Evolutionary conservation across 345 rosid genomes (phyloP).

Genomic region (Lumnitzera littorea): DNA sequence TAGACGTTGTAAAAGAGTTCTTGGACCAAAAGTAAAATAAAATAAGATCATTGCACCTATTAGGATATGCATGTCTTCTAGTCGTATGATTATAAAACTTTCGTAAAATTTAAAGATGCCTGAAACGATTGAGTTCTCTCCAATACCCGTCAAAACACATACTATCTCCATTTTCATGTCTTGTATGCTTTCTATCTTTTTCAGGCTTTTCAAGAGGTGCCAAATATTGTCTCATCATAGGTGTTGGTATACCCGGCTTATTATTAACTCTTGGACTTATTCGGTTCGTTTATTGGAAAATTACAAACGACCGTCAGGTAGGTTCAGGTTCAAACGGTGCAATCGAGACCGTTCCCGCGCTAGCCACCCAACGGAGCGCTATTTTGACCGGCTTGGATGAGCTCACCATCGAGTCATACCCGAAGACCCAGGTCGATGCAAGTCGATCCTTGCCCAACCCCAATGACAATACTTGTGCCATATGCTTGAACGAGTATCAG

Average conservation of each 20-base stretch:
- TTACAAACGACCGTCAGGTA: neutral
- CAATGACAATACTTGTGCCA: constrained; percentile 11
- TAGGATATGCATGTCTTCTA: too few relatives aligned
- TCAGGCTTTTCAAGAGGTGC: constrained; percentile 17
- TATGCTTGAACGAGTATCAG: constrained; percentile 18
- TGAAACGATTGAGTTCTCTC: too few relatives aligned
- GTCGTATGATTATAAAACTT: too few relatives aligned
- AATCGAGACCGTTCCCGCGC: neutral
- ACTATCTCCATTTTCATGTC: neutral
- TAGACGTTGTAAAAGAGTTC: too few relatives aligned
- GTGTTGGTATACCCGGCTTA: constrained; percentile 12
- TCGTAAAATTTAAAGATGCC: too few relatives aligned
- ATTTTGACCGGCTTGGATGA: constrained; percentile 7
- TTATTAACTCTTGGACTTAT: constrained; percentile 11
- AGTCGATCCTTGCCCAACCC: constrained; percentile 12
- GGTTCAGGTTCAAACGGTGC: neutral
- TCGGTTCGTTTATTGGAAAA: constrained; percentile 4
- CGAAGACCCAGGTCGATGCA: constrained; percentile 11
- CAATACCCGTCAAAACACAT: too few relatives aligned
- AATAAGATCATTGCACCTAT: too few relatives aligned
- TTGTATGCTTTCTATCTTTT: neutral
- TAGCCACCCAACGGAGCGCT: neutral
- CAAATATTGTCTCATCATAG: constrained; percentile 12
- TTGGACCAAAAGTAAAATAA: too few relatives aligned
- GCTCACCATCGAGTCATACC: constrained; percentile 13